phyloP scores from a whole-genome alignment of 1,284 basidiomycete genomes.

The Lignosus rhinocerotis region DNA sequence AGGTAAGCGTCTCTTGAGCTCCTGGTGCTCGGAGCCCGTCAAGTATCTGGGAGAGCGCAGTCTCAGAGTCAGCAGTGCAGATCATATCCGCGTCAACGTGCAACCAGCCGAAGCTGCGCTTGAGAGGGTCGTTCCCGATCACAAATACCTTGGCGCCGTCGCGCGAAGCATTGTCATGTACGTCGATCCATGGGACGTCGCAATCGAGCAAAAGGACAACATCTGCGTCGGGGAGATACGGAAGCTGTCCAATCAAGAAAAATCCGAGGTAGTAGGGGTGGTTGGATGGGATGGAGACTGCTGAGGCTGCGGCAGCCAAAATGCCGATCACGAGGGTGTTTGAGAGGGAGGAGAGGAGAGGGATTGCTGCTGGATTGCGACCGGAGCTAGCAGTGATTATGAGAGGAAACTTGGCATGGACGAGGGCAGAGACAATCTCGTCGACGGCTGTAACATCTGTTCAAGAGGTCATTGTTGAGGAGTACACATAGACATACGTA shows the following conservation, averaged over 20 bases:
- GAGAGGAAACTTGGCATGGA: constrained; percentile 52
- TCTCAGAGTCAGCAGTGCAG: constrained; percentile 53
- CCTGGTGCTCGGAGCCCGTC: constrained; percentile 12
- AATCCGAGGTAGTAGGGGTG: constrained; percentile 55
- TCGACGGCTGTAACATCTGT: constrained; percentile 36
- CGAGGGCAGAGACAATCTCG: constrained; percentile 48
- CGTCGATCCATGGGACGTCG: constrained; percentile 63
- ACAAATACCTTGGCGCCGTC: constrained; percentile 52
- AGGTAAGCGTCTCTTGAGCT: background rate
- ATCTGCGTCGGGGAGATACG: constrained; percentile 55
- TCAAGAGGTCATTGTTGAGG: background rate
- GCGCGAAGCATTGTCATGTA: constrained; percentile 41
- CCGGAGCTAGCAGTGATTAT: constrained; percentile 66
- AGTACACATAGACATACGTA: constrained; percentile 26
- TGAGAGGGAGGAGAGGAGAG: constrained; percentile 48
- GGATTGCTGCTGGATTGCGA: constrained; percentile 48
- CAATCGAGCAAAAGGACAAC: constrained; percentile 64
- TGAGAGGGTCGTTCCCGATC: constrained; percentile 64
- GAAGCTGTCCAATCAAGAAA: constrained; percentile 45
- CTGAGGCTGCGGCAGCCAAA: constrained; percentile 49
- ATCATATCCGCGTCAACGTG: constrained; percentile 57
- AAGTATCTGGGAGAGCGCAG: constrained; percentile 52
- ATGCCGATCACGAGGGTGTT: constrained; percentile 54
- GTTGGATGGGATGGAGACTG: constrained; percentile 54
- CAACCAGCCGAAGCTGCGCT: constrained; percentile 50